Evolutionary conservation across 148 eudicot species (phyloP), one percentile per base, ranked within the genome.

Genomic region (Cornus controversa): DNA sequence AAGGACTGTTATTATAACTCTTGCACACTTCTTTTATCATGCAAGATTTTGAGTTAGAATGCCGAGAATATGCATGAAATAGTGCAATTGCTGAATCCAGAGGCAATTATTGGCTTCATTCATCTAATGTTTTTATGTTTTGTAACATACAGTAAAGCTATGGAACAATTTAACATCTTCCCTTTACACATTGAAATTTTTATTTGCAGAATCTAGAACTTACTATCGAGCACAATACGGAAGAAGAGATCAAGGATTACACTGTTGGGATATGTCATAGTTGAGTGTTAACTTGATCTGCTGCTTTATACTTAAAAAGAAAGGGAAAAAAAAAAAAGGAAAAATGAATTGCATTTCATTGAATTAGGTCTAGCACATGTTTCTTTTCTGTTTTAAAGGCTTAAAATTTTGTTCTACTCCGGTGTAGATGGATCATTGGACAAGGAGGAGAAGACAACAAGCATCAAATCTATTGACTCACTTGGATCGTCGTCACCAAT

Each of bases 401-500:
- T 58, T 1, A 65, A 25, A 15, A 29, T 6, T 6, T 66, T 36
- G 50, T 36, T 26, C 45, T 74, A 63, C 50, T 74, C 54, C 28
- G 60, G 27, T 57, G 70, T 70, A 92, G 94, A 82, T 57, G 88
- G 82, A 75, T 40, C 79, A 27, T 66, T 74, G 45, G 75, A 79
- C 67, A 70, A 69, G 50, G 78, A 66, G 4, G 84, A 84, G 68
- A 75, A 80, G 47, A 77, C 22, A 47, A 31, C 58, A 75, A 79
- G n/a, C 54, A 42, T 66, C 40, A 66, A 70, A 78, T 29, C 42
- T 50, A 60, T 64, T 26, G 70, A 70, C 62, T 76, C 62, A 24
- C 50, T 37, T 36, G 74, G 69, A 25, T 82, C 85, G 22, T 82
- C 91, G 37, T 82, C 91, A 40, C 86, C 89, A 22, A 65, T 72